Percentiles rank a stretch among this genome's conserved stretches.
Conservation (phyloP, 2,329 filamentous ascomycete species). For the Xylariales sp. region DNA sequence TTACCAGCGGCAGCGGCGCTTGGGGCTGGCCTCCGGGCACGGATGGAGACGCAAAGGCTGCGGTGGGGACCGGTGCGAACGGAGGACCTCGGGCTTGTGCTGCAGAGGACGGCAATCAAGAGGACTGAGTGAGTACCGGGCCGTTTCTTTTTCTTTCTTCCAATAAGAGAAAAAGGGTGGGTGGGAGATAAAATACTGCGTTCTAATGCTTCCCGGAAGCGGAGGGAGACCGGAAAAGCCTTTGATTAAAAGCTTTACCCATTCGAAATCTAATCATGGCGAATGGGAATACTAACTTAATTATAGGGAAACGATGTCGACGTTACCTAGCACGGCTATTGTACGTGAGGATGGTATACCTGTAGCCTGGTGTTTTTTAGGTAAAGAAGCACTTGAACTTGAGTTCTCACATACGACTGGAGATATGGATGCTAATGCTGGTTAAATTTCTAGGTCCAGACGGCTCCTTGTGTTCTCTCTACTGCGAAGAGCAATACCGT, state of each 20-base stretch:
- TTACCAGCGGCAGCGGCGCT: slow-evolving; percentile 35
- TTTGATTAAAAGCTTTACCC: too few species aligned
- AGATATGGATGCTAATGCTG: too few species aligned
- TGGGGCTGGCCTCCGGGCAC: slow-evolving; percentile 5
- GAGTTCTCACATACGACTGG: too few species aligned
- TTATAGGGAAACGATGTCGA: slow-evolving; percentile 34
- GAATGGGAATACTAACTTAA: neutral
- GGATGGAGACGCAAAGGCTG: slow-evolving; percentile 40
- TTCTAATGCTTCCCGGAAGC: too few species aligned
- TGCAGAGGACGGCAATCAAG: slow-evolving; percentile 51
- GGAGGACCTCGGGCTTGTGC: slow-evolving; percentile 53
- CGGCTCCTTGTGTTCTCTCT: slow-evolving; percentile 55
- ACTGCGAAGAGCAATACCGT: slow-evolving; percentile 57
- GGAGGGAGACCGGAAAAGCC: too few species aligned
- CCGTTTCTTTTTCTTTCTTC: neutral
- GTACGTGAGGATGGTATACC: slow-evolving; percentile 40
- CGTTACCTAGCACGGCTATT: slow-evolving; percentile 43
- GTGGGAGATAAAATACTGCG: too few species aligned
- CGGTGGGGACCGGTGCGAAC: slow-evolving; percentile 48
- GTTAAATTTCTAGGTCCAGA: slow-evolving; percentile 42
- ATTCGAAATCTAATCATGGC: too few species aligned
- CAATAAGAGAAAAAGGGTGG: too few species aligned
- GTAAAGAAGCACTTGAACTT: too few species aligned
- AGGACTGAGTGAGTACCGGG: slow-evolving; percentile 40
- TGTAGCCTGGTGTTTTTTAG: slow-evolving; percentile 62